Evolutionary conservation across 176 grass and related monocot genomes (phyloP), one percentile per base, ranked within the genome.

Genomic region (Luzula sylvatica): DNA sequence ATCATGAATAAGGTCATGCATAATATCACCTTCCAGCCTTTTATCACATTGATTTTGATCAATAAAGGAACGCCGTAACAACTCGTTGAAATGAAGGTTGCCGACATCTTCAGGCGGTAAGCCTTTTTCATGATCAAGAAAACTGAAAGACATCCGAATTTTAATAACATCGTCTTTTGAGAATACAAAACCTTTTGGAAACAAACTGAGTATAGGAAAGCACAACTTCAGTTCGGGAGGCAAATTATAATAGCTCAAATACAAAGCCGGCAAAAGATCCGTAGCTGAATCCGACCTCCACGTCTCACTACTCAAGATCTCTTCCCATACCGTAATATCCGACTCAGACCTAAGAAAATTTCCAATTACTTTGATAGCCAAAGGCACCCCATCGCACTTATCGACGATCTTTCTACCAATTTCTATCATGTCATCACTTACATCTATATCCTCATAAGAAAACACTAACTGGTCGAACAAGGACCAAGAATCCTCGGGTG

Each of bases 1-100:
- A 26, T 63, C 64, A 60, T 41, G 65, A 26, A 38, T 52, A 23
- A 76, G 65, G 25, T 69, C 65, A 62, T 76, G 65, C 65, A 63
- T 66, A 8, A 29, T 8, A 8, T 17, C 28, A 56, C 27, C 16
- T 7, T 26, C 27, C 12, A 18, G 27, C 19, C 35, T 35, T 26
- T 28, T 19, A 38, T 27, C 26, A 43, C 14, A 53, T 3, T 29
- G 8, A 15, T 20, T 11, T 8, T 22, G 12, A 17, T 67, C 52
- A 42, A 75, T 38, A 17, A 75, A 25, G 15, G 72, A 75, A 2
- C 61, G 14, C 4, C 46, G 46, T 5, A 72, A 4, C 17, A 80
- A 13, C 5, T 73, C 41, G 7, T 65, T 25, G 4, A 74, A 56
- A 19, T 58, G 69, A 5, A 43, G 5, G 0, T 0, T 21, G 3